Conservation (phyloP, 2,329 filamentous ascomycete species). For the Aspergillus uvarum region DNA sequence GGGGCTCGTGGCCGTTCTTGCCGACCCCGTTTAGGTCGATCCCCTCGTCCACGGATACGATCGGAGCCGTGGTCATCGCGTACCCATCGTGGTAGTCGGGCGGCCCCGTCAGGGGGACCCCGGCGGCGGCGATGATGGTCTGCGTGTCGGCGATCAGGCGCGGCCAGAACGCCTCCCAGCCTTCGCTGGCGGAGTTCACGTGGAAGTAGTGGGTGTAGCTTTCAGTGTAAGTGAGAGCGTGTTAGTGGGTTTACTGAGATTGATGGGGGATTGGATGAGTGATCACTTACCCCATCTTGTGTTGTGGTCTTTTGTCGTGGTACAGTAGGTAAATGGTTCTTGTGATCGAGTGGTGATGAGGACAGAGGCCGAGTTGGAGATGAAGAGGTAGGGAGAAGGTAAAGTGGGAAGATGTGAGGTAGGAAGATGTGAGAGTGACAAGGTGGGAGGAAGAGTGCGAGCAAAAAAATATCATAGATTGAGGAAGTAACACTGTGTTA, state of each 20-base stretch:
- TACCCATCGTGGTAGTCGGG: not conserved
- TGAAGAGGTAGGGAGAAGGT: too few relatives aligned
- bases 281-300: not conserved
- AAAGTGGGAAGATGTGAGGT: too few relatives aligned
- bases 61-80: not conserved
- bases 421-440: too few relatives aligned
- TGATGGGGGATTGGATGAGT: not conserved
- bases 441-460: too few relatives aligned
- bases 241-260: not conserved
- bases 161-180: slow-evolving; percentile 19
- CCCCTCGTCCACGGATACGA: slow-evolving; percentile 5
- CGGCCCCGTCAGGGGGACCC: slow-evolving; percentile 2
- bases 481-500: too few relatives aligned
- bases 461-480: too few relatives aligned
- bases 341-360: too few relatives aligned
- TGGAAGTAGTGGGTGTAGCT: slow-evolving; percentile 23
- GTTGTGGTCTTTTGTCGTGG: too few relatives aligned
- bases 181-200: slow-evolving; percentile 12
- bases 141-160: slow-evolving; percentile 16
- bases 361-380: too few relatives aligned
- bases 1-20: slow-evolving; percentile 6
- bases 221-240: not conserved
- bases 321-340: too few relatives aligned
- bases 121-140: slow-evolving; percentile 10
- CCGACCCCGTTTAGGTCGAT: slow-evolving; percentile 16